A percentile compares a stretch with the other conserved stretches of the same genome.
Evolutionary conservation across 31 red algal species (phyloP).

Genomic region (Pterothamnion heteromorphum): DNA sequence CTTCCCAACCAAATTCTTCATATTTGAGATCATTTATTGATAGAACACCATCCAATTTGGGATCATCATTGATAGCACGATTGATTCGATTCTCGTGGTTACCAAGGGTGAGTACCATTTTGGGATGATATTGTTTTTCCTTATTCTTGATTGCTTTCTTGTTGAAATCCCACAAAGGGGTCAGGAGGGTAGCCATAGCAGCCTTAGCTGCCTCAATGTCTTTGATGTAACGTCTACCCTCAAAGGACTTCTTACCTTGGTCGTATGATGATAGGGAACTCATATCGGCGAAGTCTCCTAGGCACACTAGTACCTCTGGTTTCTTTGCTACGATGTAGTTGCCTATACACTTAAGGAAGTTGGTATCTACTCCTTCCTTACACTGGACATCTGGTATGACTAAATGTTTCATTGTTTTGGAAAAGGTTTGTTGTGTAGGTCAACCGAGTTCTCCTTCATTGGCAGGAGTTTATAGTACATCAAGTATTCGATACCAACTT

Average conservation of each 20-base stretch:
- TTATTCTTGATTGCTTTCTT: not conserved
- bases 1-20: not conserved
- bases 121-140: not conserved
- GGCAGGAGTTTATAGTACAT: conserved; percentile 11
- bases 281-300: not conserved
- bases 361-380: not conserved
- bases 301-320: not conserved
- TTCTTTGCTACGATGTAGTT: not conserved
- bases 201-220: conserved; percentile 6
- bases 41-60: not conserved
- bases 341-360: not conserved
- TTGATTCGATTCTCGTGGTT: conserved; percentile 14
- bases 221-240: not conserved
- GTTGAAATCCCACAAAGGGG: not conserved
- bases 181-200: not conserved
- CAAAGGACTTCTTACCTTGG: not conserved
- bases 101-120: not conserved
- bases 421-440: not conserved
- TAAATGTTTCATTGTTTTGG: not conserved
- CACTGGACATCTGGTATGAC: not conserved
- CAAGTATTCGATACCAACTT: not conserved
- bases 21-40: not conserved
- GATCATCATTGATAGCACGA: not conserved
- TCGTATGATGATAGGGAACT: not conserved
- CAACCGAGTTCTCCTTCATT: not conserved